Evolutionary conservation across 75 land plant species (phyloP).

Genomic region (Ceratopteris richardii): DNA sequence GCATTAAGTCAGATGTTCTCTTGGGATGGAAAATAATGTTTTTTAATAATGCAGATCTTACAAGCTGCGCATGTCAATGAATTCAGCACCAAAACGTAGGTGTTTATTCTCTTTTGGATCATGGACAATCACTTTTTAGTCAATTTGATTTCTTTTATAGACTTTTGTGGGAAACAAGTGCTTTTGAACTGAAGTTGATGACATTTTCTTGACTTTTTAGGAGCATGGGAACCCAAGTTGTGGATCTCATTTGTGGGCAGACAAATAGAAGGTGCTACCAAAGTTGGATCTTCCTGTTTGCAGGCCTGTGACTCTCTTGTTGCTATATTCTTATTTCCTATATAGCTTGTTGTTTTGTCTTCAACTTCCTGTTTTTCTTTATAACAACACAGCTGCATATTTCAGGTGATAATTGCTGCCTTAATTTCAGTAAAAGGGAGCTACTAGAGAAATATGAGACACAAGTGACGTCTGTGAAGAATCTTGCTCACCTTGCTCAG

Average conservation of each 20-base stretch:
- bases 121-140: no score
- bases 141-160: no score
- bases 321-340: no score
- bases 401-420: conserved; percentile 69
- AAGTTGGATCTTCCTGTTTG: conserved; percentile 1
- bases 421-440: conserved; percentile 42
- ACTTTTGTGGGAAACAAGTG: no score
- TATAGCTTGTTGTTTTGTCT: no score
- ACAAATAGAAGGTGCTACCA: neutral
- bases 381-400: no score
- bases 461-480: conserved; percentile 62
- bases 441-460: conserved; percentile 45
- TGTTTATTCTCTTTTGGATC: neutral
- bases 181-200: no score
- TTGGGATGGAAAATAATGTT: no score
- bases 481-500: conserved; percentile 64
- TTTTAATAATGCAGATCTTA: conserved; percentile 4
- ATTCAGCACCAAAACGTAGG: neutral
- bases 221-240: conserved; percentile 1
- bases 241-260: conserved; percentile 5
- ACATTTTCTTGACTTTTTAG: no score
- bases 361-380: no score
- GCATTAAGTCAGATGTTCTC: no score
- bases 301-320: neutral
- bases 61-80: conserved; percentile 1